Percentiles rank a stretch among this genome's conserved stretches.
These are phyloP conservation scores for Orbilia quercus DNA, from an alignment of 2,329 filamentous ascomycete species.

Conservation along the genomic window DNA sequence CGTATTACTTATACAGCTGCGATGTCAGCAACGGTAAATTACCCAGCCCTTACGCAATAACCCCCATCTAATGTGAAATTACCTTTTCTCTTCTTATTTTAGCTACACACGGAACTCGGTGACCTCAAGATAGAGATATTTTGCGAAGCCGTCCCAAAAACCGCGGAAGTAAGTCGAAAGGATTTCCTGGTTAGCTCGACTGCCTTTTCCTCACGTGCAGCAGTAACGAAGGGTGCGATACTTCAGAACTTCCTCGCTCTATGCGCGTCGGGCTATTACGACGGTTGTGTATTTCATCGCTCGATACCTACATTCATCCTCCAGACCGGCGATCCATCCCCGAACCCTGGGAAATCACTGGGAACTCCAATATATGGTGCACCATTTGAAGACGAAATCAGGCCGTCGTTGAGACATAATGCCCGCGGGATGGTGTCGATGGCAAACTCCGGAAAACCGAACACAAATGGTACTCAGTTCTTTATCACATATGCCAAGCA, in stretches of 20 bases:
- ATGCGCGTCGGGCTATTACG: constrained; percentile 81
- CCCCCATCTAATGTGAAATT: neutral
- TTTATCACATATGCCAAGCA: constrained; percentile 82
- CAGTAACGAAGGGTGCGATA: constrained; percentile 4
- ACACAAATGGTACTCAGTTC: constrained; percentile 82
- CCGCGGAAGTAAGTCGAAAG: constrained; percentile 73
- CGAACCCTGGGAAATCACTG: constrained; percentile 65
- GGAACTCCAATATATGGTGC: constrained; percentile 76
- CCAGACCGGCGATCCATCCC: constrained; percentile 76
- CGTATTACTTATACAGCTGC: neutral
- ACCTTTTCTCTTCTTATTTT: too few species aligned
- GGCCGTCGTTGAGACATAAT: constrained; percentile 75
- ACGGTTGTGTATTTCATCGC: constrained; percentile 80
- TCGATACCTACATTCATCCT: constrained; percentile 84
- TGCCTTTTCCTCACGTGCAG: neutral
- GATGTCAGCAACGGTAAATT: constrained; percentile 46
- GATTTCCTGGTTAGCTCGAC: constrained; percentile 22
- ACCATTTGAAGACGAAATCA: constrained; percentile 83
- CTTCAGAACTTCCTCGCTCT: constrained; percentile 85
- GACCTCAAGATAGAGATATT: constrained; percentile 96
- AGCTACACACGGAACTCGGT: constrained; percentile 85
- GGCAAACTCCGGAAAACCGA: constrained; percentile 77
- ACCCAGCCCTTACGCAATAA: neutral
- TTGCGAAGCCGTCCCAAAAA: constrained; percentile 93
- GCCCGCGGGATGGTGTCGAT: constrained; percentile 78